phyloP scores from a whole-genome alignment of 352 stramenopile species.

The Globisporangium uncinulatum region DNA sequence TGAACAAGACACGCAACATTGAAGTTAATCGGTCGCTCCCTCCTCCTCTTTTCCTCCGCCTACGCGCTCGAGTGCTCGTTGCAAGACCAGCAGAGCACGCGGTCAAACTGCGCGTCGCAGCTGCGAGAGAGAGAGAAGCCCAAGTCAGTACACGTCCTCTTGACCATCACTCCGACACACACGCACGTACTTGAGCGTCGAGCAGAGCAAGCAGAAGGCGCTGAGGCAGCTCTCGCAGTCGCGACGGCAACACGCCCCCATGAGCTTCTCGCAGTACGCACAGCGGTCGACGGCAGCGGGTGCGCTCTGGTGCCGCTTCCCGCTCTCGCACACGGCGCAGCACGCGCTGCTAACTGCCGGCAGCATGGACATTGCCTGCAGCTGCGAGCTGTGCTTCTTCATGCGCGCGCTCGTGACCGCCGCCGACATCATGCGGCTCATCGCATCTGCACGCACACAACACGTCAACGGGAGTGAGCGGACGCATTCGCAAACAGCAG shows the following conservation, averaged over 20 bases:
- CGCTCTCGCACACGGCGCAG: conserved; percentile 37
- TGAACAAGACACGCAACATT: conserved; percentile 5
- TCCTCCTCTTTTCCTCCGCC: conserved; percentile 1
- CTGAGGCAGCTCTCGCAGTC: conserved; percentile 51
- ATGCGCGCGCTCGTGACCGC: conserved; percentile 63
- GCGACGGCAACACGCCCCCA: conserved; percentile 52
- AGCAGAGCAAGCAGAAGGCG: conserved; percentile 74
- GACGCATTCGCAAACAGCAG: conserved; percentile 1
- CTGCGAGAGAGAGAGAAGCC: conserved; percentile 13
- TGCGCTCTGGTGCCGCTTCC: conserved; percentile 12
- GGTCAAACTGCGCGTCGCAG: conserved; percentile 73
- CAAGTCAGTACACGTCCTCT: neutral
- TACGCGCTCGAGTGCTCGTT: conserved; percentile 28
- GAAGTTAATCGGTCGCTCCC: conserved; percentile 8
- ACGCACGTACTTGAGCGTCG: conserved; percentile 66
- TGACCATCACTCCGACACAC: neutral
- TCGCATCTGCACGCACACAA: conserved; percentile 33
- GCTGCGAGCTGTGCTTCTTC: conserved; percentile 53
- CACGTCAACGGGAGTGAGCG: neutral
- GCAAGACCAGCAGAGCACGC: conserved; percentile 72
- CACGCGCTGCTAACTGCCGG: conserved; percentile 5
- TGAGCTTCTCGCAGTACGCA: conserved; percentile 55
- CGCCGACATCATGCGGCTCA: conserved; percentile 74
- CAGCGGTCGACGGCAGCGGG: conserved; percentile 24
- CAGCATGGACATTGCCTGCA: conserved; percentile 17